A percentile compares a stretch with the other conserved stretches of the same genome.
phyloP scores from a whole-genome alignment of 139 green algal species.

The Tetradesmus obliquus region DNA sequence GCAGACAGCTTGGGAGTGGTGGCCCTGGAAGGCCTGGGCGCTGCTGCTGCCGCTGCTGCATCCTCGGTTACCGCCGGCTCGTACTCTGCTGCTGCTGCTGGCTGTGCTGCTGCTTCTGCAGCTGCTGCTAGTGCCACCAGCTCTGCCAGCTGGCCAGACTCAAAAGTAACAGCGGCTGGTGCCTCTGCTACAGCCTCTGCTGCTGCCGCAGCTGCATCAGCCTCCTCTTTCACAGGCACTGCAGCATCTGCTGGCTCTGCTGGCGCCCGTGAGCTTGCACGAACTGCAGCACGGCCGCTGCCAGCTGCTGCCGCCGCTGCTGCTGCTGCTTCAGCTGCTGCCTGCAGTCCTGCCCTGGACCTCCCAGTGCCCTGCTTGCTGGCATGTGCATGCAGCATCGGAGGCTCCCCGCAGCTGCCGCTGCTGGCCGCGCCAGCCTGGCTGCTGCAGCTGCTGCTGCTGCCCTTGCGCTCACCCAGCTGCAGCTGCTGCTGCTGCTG shows the following conservation, averaged over 20 bases:
- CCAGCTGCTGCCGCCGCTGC: background rate
- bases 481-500: constrained; percentile 12
- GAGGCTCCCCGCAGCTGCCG: constrained; percentile 4
- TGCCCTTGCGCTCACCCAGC: background rate
- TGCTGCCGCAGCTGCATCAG: background rate
- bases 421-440: constrained; percentile 3
- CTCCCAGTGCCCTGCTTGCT: background rate
- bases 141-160: background rate
- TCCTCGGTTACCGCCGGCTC: background rate
- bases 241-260: background rate
- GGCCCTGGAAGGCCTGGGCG: background rate
- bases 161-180: background rate
- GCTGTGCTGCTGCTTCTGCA: background rate
- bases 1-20: background rate
- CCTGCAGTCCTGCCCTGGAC: constrained; percentile 2
- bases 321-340: background rate
- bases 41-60: background rate
- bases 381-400: background rate
- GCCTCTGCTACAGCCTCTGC: background rate
- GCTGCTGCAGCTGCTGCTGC: constrained; percentile 9
- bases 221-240: background rate
- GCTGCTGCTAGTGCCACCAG: background rate
- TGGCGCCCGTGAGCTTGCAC: background rate
- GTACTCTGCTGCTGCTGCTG: background rate
- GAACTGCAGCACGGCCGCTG: background rate